Percentiles rank a stretch among this genome's conserved stretches.
Conservation (phyloP, 1,284 basidiomycete species). For the Cutaneotrichosporon sp. region DNA sequence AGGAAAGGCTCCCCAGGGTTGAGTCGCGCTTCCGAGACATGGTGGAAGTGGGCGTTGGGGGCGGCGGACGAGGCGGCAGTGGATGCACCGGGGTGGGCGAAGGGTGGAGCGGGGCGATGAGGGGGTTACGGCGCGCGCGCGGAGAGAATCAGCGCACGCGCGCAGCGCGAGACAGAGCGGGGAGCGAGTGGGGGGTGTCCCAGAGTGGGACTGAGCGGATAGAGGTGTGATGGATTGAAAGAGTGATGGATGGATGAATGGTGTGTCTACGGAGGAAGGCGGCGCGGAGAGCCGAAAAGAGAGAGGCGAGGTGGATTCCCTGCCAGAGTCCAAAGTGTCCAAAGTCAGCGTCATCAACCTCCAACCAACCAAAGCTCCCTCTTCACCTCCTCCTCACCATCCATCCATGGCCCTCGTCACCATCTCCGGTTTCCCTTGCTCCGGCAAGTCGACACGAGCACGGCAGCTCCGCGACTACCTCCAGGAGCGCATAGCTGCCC, state of each 20-base stretch:
- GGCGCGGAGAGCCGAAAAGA: not conserved
- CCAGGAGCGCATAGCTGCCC: slow-evolving; percentile 41
- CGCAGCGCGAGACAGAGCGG: not conserved
- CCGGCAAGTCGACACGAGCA: slow-evolving; percentile 80
- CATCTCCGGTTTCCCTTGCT: slow-evolving; percentile 83
- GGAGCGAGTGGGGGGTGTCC: too few relatives aligned
- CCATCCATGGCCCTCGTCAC: slow-evolving; percentile 87
- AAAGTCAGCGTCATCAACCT: not conserved
- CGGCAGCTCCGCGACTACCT: slow-evolving; percentile 67
- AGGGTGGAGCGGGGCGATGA: not conserved
- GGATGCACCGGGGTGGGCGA: not conserved
- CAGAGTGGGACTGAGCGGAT: too few relatives aligned
- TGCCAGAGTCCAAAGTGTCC: too few relatives aligned
- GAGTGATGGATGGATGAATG: not conserved
- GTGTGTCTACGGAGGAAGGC: not conserved
- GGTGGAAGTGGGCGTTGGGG: not conserved
- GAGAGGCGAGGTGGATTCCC: not conserved
- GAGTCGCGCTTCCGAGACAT: slow-evolving; percentile 3
- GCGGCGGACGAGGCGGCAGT: not conserved
- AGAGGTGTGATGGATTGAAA: too few relatives aligned
- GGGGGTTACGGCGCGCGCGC: not conserved
- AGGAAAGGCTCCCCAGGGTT: slow-evolving; percentile 31
- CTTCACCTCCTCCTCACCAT: not conserved
- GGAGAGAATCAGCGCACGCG: not conserved
- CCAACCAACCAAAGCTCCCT: not conserved